Conservation (phyloP, 495 filamentous ascomycete species). For the Penicillium flavigenum region DNA sequence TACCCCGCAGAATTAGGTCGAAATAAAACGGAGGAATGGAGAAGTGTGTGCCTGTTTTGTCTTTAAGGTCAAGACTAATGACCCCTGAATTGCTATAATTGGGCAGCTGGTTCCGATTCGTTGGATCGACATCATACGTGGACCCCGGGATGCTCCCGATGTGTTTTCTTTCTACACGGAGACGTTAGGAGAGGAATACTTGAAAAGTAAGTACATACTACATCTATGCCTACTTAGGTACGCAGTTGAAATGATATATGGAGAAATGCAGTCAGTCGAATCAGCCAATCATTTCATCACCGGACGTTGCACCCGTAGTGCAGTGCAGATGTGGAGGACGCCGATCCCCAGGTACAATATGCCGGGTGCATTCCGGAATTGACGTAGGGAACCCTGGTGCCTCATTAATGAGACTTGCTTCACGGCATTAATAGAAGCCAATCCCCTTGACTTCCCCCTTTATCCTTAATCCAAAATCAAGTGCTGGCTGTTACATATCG, state of each 20-base stretch:
- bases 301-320: background rate
- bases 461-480: background rate
- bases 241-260: too few species aligned
- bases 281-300: too few species aligned
- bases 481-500: background rate
- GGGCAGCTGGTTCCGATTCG: background rate
- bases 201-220: too few species aligned
- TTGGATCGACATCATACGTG: background rate
- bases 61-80: background rate
- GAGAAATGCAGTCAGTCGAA: too few species aligned
- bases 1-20: background rate
- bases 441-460: background rate
- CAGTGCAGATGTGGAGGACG: background rate
- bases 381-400: slow-evolving; percentile 11
- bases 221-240: too few species aligned
- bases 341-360: background rate
- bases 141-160: slow-evolving; percentile 22
- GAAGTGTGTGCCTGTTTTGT: background rate
- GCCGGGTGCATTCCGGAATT: slow-evolving; percentile 26
- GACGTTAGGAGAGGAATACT: background rate
- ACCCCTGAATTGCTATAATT: background rate
- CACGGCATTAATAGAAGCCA: background rate
- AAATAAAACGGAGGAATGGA: background rate
- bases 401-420: background rate
- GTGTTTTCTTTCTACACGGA: background rate